These are phyloP conservation scores for Candolleomyces aberdarensis DNA, from an alignment of 768 basidiomycete species.

Conservation along the genomic window DNA sequence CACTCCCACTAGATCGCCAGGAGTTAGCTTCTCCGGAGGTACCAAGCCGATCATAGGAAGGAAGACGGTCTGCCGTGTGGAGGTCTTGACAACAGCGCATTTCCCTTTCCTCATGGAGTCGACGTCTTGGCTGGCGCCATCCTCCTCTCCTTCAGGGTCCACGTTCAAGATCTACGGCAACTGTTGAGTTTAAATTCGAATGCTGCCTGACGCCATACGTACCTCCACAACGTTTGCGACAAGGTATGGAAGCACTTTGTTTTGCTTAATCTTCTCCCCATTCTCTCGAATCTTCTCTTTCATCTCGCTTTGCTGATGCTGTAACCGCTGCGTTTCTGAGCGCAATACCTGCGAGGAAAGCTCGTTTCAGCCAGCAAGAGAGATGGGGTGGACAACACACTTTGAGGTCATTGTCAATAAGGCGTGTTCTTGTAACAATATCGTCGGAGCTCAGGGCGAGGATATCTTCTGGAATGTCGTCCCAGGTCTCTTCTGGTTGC, in stretches of 20 bases:
- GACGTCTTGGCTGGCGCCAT: constrained; percentile 93
- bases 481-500: constrained; percentile 72
- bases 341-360: constrained; percentile 78
- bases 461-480: constrained; percentile 90
- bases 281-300: constrained; percentile 99
- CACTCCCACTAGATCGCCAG: constrained; percentile 94
- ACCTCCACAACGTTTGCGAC: constrained; percentile 98
- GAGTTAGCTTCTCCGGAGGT: constrained; percentile 84
- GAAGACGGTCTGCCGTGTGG: constrained; percentile 97
- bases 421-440: constrained; percentile 80
- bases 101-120: constrained; percentile 97
- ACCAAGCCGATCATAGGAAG: constrained; percentile 97
- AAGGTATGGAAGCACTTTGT: constrained; percentile 96
- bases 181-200: constrained; percentile 6
- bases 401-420: constrained; percentile 98
- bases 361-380: not conserved
- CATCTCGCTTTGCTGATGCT: constrained; percentile 95
- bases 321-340: constrained; percentile 86
- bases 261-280: constrained; percentile 98
- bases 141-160: constrained; percentile 89
- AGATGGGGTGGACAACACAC: constrained; percentile 33
- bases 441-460: constrained; percentile 77
- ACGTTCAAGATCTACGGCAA: constrained; percentile 80
- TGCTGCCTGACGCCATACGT: constrained; percentile 16
- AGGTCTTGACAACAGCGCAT: constrained; percentile 98